Percentiles rank a stretch among this genome's conserved stretches.
phyloP scores from a whole-genome alignment of 495 filamentous ascomycete species.

The Penicillium soppii region DNA sequence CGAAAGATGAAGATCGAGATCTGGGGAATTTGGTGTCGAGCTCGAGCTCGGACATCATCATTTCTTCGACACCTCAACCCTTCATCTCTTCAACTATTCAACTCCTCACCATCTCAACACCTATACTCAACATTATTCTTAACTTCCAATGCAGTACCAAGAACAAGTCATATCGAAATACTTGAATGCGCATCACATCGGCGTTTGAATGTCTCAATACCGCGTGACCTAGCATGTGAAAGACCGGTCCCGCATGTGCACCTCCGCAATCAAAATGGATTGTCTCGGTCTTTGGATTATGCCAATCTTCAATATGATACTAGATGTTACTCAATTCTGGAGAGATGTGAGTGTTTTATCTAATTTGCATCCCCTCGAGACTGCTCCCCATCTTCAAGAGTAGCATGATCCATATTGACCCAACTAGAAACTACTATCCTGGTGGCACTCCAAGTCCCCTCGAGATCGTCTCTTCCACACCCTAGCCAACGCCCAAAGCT shows the following conservation, averaged over 20 bases:
- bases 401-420: not conserved
- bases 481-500: slow-evolving; percentile 63
- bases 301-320: slow-evolving; percentile 51
- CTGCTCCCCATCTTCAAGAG: too few species aligned
- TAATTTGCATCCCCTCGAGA: too few species aligned
- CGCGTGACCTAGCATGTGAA: slow-evolving; percentile 43
- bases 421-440: slow-evolving; percentile 34
- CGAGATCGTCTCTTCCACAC: slow-evolving; percentile 29
- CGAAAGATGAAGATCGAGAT: not conserved
- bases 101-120: not conserved
- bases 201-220: too few species aligned
- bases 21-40: not conserved
- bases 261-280: slow-evolving; percentile 19
- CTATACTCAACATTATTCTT: not conserved
- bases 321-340: slow-evolving; percentile 67
- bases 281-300: slow-evolving; percentile 28
- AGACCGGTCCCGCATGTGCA: slow-evolving; percentile 14
- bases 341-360: slow-evolving; percentile 46
- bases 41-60: not conserved
- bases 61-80: not conserved
- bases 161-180: too few species aligned
- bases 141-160: not conserved
- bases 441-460: slow-evolving; percentile 42
- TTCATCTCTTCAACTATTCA: not conserved
- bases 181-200: too few species aligned